These are phyloP conservation scores for Gastrolobium bilobum DNA, from an alignment of 306 rosid species.

Conservation along the genomic window DNA sequence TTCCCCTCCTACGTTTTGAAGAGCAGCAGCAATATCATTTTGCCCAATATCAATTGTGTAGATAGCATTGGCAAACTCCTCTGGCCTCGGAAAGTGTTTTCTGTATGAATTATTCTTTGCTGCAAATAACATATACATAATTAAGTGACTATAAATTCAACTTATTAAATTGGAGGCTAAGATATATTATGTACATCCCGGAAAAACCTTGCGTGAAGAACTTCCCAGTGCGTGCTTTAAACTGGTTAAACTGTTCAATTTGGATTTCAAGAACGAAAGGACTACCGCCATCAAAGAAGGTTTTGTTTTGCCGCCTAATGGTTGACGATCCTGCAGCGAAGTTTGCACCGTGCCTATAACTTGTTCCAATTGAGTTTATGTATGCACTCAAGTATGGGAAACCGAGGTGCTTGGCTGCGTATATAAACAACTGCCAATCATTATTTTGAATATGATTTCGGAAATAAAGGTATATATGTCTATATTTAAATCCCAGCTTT, in stretches of 20 bases:
- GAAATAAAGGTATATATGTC: not conserved
- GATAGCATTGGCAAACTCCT: conserved; percentile 77
- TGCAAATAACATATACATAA: conserved; percentile 20
- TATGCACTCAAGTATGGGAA: conserved; percentile 70
- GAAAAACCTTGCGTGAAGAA: conserved; percentile 58
- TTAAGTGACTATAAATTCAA: not conserved
- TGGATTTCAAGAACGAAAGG: conserved; percentile 83
- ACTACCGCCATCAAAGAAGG: conserved; percentile 64
- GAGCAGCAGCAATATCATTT: conserved; percentile 74
- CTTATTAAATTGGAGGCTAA: not conserved
- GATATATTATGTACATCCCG: not conserved
- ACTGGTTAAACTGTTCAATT: conserved; percentile 62
- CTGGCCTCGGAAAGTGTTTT: conserved; percentile 61
- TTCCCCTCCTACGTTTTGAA: conserved; percentile 50
- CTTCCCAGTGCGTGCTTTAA: conserved; percentile 67
- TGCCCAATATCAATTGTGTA: conserved; percentile 86
- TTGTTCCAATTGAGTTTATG: conserved; percentile 78
- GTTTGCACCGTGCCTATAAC: conserved; percentile 80
- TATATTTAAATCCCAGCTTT: no score
- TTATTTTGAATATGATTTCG: not conserved
- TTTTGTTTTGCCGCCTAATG: conserved; percentile 62
- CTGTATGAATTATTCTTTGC: conserved; percentile 41
- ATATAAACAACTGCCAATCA: not conserved
- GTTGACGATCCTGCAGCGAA: conserved; percentile 89
- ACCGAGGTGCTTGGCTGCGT: conserved; percentile 67